These are phyloP conservation scores for Rubroboletus satanas DNA, from an alignment of 768 basidiomycete genomes.

Conservation along the genomic window DNA sequence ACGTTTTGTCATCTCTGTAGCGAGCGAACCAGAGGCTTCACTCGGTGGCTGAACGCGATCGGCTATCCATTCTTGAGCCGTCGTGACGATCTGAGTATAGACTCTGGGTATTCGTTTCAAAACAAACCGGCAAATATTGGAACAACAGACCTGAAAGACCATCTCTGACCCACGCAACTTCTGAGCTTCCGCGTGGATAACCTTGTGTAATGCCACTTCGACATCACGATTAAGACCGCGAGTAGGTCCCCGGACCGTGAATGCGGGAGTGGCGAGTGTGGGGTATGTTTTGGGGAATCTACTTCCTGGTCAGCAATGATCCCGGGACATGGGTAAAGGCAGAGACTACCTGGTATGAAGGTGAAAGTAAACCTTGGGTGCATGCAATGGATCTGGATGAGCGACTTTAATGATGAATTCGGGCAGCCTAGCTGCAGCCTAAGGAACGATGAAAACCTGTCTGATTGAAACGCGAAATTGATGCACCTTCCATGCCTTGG, in stretches of 20 bases:
- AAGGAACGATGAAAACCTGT: slow-evolving; percentile 4
- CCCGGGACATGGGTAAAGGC: slow-evolving; percentile 12
- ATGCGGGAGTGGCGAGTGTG: slow-evolving; percentile 61
- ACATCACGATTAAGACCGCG: slow-evolving; percentile 57
- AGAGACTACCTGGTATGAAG: slow-evolving; percentile 60
- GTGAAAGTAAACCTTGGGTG: slow-evolving; percentile 57
- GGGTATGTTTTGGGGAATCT: slow-evolving; percentile 86
- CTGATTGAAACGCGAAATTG: slow-evolving; percentile 5
- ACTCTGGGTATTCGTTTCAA: background rate
- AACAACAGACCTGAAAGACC: slow-evolving; percentile 63
- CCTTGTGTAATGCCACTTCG: slow-evolving; percentile 51
- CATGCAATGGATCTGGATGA: slow-evolving; percentile 57
- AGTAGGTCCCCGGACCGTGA: slow-evolving; percentile 62
- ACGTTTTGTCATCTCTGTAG: slow-evolving; percentile 72
- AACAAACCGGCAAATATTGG: background rate
- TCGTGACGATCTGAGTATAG: slow-evolving; percentile 55
- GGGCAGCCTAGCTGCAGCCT: slow-evolving; percentile 67
- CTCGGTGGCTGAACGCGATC: slow-evolving; percentile 51
- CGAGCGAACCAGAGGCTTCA: slow-evolving; percentile 67
- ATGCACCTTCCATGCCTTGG: slow-evolving; percentile 78
- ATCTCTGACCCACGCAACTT: slow-evolving; percentile 65
- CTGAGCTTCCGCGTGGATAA: slow-evolving; percentile 64
- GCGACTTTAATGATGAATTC: slow-evolving; percentile 74
- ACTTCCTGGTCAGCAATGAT: slow-evolving; percentile 1
- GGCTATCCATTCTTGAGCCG: slow-evolving; percentile 69